phyloP scores from a whole-genome alignment of 2,329 filamentous ascomycete species.

The Leptographium procerum region DNA sequence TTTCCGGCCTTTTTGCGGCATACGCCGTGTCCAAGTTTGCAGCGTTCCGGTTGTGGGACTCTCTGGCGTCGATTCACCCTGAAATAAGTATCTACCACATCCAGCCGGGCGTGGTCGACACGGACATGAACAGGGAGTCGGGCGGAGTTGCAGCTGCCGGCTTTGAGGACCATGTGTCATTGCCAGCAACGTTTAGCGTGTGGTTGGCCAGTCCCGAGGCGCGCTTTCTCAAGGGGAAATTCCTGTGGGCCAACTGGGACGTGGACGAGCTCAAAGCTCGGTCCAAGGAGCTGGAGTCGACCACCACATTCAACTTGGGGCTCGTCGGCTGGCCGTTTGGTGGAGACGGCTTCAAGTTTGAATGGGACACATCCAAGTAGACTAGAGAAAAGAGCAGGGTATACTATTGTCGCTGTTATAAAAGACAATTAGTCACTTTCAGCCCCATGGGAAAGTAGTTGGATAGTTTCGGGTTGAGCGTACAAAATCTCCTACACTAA shows the following conservation, averaged over 20 bases:
- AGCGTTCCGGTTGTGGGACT: neutral
- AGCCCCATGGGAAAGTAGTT: no score
- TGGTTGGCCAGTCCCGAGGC: neutral
- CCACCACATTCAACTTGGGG: neutral
- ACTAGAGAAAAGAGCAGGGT: no score
- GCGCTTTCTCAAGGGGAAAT: neutral
- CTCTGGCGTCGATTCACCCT: neutral
- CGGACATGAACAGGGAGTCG: neutral
- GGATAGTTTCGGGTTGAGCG: no score
- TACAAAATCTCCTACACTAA: no score
- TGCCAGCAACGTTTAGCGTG: neutral
- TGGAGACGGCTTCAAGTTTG: neutral
- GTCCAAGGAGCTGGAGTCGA: neutral
- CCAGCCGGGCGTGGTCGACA: neutral
- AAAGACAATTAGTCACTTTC: no score
- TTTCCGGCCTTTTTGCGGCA: neutral
- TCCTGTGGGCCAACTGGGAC: neutral
- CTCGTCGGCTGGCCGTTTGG: neutral
- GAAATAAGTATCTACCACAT: neutral
- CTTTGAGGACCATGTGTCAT: neutral
- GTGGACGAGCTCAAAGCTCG: neutral
- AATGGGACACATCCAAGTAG: neutral
- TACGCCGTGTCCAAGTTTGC: neutral
- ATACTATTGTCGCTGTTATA: no score
- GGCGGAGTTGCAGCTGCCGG: neutral